These are phyloP conservation scores for Amylocarpus encephaloides DNA, from an alignment of 2,329 filamentous ascomycete species.

Conservation along the genomic window DNA sequence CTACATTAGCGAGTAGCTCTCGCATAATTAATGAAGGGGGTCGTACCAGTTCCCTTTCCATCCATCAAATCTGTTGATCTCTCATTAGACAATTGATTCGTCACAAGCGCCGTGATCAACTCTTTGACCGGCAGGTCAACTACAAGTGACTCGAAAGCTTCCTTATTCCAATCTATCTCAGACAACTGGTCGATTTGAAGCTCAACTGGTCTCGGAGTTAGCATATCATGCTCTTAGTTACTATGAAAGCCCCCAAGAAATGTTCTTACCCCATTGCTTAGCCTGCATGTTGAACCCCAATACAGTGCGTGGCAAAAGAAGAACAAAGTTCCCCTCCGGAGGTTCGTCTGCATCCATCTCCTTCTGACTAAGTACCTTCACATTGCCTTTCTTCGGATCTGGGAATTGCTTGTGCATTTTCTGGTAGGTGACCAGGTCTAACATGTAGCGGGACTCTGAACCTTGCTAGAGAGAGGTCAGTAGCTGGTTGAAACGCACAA, in stretches of 20 bases:
- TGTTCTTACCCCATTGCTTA: slow-evolving; percentile 10
- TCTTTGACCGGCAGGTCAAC: slow-evolving; percentile 41
- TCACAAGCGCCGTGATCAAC: slow-evolving; percentile 40
- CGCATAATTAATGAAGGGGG: no score
- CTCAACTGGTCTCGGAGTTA: background rate
- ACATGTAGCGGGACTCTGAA: background rate
- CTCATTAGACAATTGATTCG: slow-evolving; percentile 32
- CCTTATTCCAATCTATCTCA: slow-evolving; percentile 33
- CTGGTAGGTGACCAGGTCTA: background rate
- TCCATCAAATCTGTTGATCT: slow-evolving; percentile 7
- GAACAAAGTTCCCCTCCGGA: background rate
- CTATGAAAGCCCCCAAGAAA: background rate
- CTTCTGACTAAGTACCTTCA: no score
- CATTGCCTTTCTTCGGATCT: background rate
- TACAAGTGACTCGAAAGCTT: slow-evolving; percentile 40
- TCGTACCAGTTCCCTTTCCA: background rate
- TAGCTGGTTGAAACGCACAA: background rate
- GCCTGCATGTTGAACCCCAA: slow-evolving; percentile 8
- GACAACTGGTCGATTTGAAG: slow-evolving; percentile 5
- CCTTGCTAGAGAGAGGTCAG: background rate
- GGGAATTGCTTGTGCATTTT: background rate
- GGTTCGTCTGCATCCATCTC: background rate
- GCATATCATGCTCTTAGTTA: background rate
- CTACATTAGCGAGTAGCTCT: no score
- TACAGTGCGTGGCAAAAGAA: slow-evolving; percentile 1